Conservation (phyloP, 2,329 filamentous ascomycete species). For the Cladosporium sp. region DNA sequence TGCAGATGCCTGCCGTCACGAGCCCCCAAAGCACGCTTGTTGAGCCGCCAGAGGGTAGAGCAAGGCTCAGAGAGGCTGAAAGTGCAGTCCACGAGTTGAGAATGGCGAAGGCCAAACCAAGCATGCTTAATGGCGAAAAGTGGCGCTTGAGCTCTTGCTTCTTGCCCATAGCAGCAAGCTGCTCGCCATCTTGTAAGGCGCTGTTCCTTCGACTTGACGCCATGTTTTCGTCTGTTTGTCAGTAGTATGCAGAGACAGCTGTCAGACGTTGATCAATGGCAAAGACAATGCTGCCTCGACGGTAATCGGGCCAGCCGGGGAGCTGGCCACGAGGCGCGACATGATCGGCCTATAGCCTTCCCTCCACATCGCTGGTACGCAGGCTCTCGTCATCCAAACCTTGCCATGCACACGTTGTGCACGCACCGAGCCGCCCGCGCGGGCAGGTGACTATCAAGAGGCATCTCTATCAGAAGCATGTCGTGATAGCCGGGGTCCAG, state of each 20-base stretch:
- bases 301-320: neutral
- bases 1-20: conserved; percentile 62
- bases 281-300: neutral
- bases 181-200: conserved; percentile 47
- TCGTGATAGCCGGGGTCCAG: neutral
- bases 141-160: conserved; percentile 60
- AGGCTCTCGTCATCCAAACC: conserved; percentile 16
- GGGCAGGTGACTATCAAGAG: conserved; percentile 10
- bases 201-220: conserved; percentile 6
- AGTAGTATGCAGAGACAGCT: conserved; percentile 6
- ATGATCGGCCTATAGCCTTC: conserved; percentile 10
- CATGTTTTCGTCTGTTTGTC: conserved; percentile 13
- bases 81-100: conserved; percentile 66
- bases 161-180: conserved; percentile 59
- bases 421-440: conserved; percentile 11
- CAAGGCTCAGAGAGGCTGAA: conserved; percentile 59
- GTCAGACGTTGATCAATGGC: conserved; percentile 7
- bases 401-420: conserved; percentile 7
- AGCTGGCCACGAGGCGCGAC: conserved; percentile 14
- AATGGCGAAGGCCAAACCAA: conserved; percentile 64
- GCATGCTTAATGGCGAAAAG: conserved; percentile 61
- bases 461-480: neutral
- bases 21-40: conserved; percentile 73
- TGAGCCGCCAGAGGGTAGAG: conserved; percentile 70
- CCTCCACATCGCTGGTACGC: neutral